These are phyloP conservation scores for Dictyostelium capitatum DNA, from an alignment of 78 protist species.

Conservation along the genomic window DNA sequence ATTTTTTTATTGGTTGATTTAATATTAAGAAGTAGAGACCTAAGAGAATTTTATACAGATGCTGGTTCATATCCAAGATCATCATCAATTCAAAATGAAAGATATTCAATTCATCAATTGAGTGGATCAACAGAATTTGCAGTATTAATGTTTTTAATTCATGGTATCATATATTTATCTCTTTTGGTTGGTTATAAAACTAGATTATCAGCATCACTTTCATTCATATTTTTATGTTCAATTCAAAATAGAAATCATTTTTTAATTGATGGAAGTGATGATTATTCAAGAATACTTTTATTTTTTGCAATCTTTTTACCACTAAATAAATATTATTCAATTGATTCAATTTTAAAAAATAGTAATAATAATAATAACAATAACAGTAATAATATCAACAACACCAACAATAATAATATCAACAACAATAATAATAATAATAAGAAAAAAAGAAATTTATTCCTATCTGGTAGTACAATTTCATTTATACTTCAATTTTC, in stretches of 20 bases:
- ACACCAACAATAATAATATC: too few relatives aligned
- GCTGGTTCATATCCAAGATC: constrained; percentile 27
- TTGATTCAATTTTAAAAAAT: constrained; percentile 35
- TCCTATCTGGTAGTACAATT: constrained; percentile 3
- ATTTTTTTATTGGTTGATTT: constrained; percentile 29
- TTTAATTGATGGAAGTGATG: constrained; percentile 67
- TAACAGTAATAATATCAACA: neutral
- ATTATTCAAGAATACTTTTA: constrained; percentile 32
- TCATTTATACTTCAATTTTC: constrained; percentile 36
- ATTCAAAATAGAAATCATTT: constrained; percentile 63
- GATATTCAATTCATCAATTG: constrained; percentile 39
- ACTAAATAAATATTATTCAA: neutral
- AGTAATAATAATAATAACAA: neutral
- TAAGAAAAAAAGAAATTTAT: neutral
- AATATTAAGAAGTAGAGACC: neutral
- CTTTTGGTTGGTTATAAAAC: constrained; percentile 62
- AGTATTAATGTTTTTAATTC: neutral
- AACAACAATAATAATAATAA: neutral
- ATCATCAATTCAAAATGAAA: neutral
- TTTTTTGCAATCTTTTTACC: constrained; percentile 61
- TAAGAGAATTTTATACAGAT: neutral
- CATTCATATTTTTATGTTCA: constrained; percentile 43
- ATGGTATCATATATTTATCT: neutral
- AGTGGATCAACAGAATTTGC: constrained; percentile 7
- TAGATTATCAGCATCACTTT: neutral